These are phyloP conservation scores for Carex arenaria DNA, from an alignment of 202 grass and related monocot genomes.

Conservation along the genomic window DNA sequence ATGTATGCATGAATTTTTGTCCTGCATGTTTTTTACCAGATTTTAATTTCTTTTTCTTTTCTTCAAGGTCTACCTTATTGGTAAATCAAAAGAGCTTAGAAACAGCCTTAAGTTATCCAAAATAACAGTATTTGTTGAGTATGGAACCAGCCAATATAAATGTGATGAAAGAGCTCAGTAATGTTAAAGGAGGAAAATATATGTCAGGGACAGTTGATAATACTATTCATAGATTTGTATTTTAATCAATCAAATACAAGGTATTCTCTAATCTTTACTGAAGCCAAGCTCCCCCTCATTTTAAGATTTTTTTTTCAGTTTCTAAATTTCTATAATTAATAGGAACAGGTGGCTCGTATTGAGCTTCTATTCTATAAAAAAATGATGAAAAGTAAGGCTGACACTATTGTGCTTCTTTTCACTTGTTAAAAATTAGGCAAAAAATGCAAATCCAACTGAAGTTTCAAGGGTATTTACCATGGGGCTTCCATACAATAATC, in stretches of 20 bases:
- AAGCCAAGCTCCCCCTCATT: background rate
- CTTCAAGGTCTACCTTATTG: background rate
- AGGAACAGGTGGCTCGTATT: background rate
- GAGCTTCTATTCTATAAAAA: background rate
- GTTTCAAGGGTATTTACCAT: constrained; percentile 60
- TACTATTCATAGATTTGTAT: too few species aligned
- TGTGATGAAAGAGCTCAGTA: background rate
- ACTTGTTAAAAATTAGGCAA: constrained; percentile 29
- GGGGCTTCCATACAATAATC: constrained; percentile 58
- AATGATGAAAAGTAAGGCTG: background rate
- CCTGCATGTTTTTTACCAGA: background rate
- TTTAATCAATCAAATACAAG: too few species aligned
- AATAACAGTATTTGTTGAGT: background rate
- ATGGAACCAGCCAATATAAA: background rate
- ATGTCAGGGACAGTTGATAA: background rate
- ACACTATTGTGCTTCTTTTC: background rate
- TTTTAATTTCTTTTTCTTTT: background rate
- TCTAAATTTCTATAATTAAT: background rate
- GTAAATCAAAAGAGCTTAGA: background rate
- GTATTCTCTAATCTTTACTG: background rate
- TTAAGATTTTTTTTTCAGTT: background rate
- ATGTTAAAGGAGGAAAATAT: background rate
- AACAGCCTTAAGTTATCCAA: background rate
- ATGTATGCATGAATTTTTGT: background rate
- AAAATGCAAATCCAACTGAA: constrained; percentile 48